Evolutionary conservation across 805 yeast genomes (phyloP).

Genomic region (Ascoidea asiatica): DNA sequence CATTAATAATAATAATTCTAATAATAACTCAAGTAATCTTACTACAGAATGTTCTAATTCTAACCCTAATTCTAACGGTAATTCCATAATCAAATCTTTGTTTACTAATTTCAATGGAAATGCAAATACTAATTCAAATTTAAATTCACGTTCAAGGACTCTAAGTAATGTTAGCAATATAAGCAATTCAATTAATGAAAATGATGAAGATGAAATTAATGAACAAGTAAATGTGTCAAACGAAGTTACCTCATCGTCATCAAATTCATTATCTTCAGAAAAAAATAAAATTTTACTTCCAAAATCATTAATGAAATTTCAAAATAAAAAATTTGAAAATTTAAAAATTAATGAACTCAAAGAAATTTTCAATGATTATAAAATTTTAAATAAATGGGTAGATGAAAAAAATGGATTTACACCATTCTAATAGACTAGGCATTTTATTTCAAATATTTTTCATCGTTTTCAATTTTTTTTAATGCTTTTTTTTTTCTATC

Average conservation of each 20-base stretch:
- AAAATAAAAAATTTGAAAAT: constrained; percentile 5
- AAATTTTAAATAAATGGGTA: neutral
- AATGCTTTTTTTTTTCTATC: no score
- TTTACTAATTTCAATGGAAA: no score
- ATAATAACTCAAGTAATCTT: neutral
- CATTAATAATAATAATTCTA: neutral
- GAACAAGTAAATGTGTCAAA: neutral
- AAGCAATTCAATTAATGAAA: neutral
- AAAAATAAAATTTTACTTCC: neutral
- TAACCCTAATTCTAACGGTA: constrained; percentile 1
- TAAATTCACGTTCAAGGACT: neutral
- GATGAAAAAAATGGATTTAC: neutral
- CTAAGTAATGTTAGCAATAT: neutral
- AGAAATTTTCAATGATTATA: constrained; percentile 5
- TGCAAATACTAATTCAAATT: neutral
- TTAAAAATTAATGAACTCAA: constrained; percentile 7
- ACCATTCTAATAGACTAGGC: no score
- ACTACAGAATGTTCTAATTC: neutral
- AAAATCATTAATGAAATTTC: constrained; percentile 1
- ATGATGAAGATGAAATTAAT: neutral
- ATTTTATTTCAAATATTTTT: no score
- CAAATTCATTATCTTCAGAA: constrained; percentile 1
- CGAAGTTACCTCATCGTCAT: no score
- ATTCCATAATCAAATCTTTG: no score
- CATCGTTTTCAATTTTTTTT: no score